A percentile compares a stretch with the other conserved stretches of the same genome.
phyloP scores from a whole-genome alignment of 2,329 filamentous ascomycete genomes.

The Rutstroemia sp. region DNA sequence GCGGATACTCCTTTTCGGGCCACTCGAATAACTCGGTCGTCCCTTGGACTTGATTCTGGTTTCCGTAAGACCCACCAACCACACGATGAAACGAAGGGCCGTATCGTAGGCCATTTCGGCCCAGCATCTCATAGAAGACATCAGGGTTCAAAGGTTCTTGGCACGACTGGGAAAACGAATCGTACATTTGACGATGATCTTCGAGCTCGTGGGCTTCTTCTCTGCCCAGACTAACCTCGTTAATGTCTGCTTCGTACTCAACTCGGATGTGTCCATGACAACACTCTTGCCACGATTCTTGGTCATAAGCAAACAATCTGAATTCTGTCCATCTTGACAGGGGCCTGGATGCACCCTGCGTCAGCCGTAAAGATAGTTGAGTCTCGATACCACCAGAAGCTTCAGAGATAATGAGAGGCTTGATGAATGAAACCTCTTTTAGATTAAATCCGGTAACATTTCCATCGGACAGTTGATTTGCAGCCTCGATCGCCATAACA shows the following conservation, averaged over 20 bases:
- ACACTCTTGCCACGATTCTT: neutral
- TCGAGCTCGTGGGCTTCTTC: neutral
- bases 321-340: neutral
- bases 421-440: neutral
- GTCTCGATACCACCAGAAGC: conserved; percentile 17
- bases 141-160: neutral
- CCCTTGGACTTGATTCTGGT: neutral
- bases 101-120: neutral
- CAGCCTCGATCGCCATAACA: conserved; percentile 28
- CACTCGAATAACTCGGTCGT: neutral
- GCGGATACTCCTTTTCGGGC: conserved; percentile 27
- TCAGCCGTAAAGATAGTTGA: neutral
- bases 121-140: neutral
- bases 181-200: neutral
- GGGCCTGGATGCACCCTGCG: neutral
- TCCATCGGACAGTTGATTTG: neutral
- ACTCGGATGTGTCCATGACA: conserved; percentile 2
- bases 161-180: neutral
- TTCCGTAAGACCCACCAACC: neutral
- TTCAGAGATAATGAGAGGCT: neutral
- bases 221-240: neutral
- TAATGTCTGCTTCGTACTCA: neutral
- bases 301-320: neutral
- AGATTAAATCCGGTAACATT: neutral
- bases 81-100: neutral